Base-by-base conservation (phyloP, 2,329 filamentous ascomycete species). In the Hypoxylon sp. region DNA sequence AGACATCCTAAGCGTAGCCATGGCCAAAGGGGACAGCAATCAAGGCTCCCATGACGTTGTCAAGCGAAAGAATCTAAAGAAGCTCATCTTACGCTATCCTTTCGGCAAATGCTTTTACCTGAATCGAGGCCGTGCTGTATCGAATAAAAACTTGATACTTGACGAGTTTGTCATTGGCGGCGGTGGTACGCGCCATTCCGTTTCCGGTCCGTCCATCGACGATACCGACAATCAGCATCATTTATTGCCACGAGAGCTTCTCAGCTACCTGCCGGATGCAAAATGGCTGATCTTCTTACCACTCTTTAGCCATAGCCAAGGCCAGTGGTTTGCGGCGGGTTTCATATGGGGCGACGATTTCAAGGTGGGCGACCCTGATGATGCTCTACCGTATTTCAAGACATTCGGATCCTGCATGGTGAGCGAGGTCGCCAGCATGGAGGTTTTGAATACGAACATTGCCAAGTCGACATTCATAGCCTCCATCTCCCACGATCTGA, bases 391-490 rank as follows among this genome's bases (percentile, higher is more conserved):
- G 0, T 66, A 69, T 11, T 64, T 70, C n/a, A 67, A 67, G 20
- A 75, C 77, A 3, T 81, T 81, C 61, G 76, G 77, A 7, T 79
- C 79, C 53, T 79, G 77, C 15, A 81, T 80, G 46, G 85, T 86
- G 78, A 79, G 78, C 10, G 81, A 86, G 53, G 74, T 84, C 5
- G 79, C 79, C 0, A 75, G 82, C n/a, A 74, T 84, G 42, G 81
- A 85, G 55, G 81, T 81, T 0, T 70, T 80, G 29, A 78, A 79
- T 24, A 79, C 78, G 2, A 78, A 82, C 52, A 76, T 77, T 17
- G 82, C 83, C 37, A 86, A 86, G 62, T 79, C 79, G 1, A 82
- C 83, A 8, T 85, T 86, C 56, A 83, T 86, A 37, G 82, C 81
- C 1, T 83, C 79, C 23, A 84, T 86, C 60, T 84, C 81, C 15